Percentiles rank a stretch among this genome's conserved stretches.
phyloP scores from a whole-genome alignment of 1,139 yeast genomes.

The Pichia sp. region DNA sequence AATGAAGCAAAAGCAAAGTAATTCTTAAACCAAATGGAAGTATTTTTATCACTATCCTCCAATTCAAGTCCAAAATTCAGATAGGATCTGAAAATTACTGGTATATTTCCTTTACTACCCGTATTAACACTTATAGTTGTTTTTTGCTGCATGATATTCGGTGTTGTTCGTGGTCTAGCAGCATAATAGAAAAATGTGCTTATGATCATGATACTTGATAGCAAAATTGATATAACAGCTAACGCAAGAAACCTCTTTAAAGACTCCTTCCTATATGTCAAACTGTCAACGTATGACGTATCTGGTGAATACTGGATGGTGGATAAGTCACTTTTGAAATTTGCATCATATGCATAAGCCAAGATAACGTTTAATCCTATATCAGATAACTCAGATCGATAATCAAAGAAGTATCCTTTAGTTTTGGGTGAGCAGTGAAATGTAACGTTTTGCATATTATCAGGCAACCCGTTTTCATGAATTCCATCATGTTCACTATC shows the following conservation, averaged over 20 bases:
- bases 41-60: conserved; percentile 22
- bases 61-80: no score
- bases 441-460: not conserved
- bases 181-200: conserved; percentile 31
- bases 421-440: not conserved
- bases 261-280: conserved; percentile 17
- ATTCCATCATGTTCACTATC: not conserved
- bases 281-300: conserved; percentile 14
- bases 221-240: conserved; percentile 22
- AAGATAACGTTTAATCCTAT: conserved; percentile 38
- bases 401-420: conserved; percentile 33
- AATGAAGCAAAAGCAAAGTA: conserved; percentile 30
- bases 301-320: conserved; percentile 17
- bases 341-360: conserved; percentile 35
- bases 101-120: no score
- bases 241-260: conserved; percentile 13
- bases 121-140: no score
- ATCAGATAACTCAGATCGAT: conserved; percentile 32
- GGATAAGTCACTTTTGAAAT: conserved; percentile 15
- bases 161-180: no score
- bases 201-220: conserved; percentile 27
- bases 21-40: conserved; percentile 20
- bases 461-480: not conserved
- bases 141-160: no score
- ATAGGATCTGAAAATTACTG: no score